Evolutionary conservation across 2,329 filamentous ascomycete genomes (phyloP).

Genomic region (Diaporthe destruens): DNA sequence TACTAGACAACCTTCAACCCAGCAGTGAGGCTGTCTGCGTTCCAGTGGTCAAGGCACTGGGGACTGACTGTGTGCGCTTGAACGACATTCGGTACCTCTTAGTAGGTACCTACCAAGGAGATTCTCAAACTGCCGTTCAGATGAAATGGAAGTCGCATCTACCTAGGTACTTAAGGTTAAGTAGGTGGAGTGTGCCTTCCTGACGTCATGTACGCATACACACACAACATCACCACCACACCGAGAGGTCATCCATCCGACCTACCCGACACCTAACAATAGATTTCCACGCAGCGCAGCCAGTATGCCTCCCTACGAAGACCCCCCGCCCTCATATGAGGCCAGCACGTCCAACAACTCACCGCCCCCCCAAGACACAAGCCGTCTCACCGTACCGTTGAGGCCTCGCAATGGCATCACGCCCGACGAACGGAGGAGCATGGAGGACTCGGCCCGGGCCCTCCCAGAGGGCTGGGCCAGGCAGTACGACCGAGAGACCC

Average conservation of each 20-base stretch:
- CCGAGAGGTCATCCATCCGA: neutral
- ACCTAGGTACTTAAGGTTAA: too few relatives aligned
- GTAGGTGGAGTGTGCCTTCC: too few relatives aligned
- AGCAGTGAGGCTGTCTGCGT: neutral
- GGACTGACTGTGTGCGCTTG: neutral
- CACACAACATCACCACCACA: neutral
- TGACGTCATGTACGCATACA: slow-evolving; percentile 28
- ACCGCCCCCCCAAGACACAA: slow-evolving; percentile 15
- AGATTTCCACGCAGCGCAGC: neutral
- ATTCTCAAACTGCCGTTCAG: neutral
- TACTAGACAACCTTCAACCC: too few relatives aligned
- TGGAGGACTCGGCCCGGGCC: slow-evolving; percentile 70
- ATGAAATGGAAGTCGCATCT: neutral
- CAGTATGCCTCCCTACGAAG: slow-evolving; percentile 15
- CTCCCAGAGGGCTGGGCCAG: slow-evolving; percentile 70
- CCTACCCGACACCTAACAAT: neutral
- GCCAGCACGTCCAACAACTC: slow-evolving; percentile 9
- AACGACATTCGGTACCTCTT: too few relatives aligned
- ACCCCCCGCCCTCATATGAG: slow-evolving; percentile 22
- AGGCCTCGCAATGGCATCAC: slow-evolving; percentile 65
- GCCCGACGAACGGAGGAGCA: slow-evolving; percentile 63
- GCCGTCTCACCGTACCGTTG: slow-evolving; percentile 16
- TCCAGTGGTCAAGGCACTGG: neutral
- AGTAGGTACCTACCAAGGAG: too few relatives aligned
- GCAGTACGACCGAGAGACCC: slow-evolving; percentile 63